A percentile compares a stretch with the other conserved stretches of the same genome.
phyloP scores from a whole-genome alignment of 495 filamentous ascomycete genomes.

The Tetracladium marchalianum region DNA sequence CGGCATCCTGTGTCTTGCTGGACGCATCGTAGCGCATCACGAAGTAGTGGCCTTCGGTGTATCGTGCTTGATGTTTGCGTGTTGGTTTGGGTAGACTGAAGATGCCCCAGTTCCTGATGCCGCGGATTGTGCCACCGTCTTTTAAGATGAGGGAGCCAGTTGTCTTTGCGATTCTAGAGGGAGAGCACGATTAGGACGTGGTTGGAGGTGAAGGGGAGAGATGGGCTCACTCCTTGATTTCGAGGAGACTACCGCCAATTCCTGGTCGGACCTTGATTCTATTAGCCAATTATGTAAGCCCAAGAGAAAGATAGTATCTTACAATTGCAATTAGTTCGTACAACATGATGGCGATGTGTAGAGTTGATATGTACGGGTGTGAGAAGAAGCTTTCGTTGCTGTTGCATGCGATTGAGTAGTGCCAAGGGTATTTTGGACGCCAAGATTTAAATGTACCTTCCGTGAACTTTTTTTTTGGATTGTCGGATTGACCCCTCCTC shows the following conservation, averaged over 20 bases:
- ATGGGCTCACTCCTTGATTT: slow-evolving; percentile 81
- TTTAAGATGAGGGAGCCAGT: slow-evolving; percentile 75
- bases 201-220: slow-evolving; percentile 1
- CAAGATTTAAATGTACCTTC: not conserved
- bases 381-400: not conserved
- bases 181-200: slow-evolving; percentile 2
- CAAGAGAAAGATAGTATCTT: slow-evolving; percentile 26
- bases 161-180: slow-evolving; percentile 70
- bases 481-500: too few relatives aligned
- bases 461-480: too few relatives aligned
- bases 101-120: slow-evolving; percentile 87
- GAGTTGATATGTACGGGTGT: not conserved
- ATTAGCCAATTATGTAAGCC: slow-evolving; percentile 5
- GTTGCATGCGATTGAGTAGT: too few relatives aligned
- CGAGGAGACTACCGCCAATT: slow-evolving; percentile 50
- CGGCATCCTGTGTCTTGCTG: slow-evolving; percentile 55
- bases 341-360: slow-evolving; percentile 51
- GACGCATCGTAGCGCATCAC: slow-evolving; percentile 89
- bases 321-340: slow-evolving; percentile 97
- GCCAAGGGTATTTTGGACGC: too few relatives aligned
- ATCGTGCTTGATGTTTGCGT: slow-evolving; percentile 65
- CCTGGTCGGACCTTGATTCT: slow-evolving; percentile 66
- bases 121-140: slow-evolving; percentile 82
- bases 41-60: slow-evolving; percentile 88
- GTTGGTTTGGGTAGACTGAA: slow-evolving; percentile 71